phyloP scores from a whole-genome alignment of 1,284 basidiomycete species.

The Termitomyces sp. region DNA sequence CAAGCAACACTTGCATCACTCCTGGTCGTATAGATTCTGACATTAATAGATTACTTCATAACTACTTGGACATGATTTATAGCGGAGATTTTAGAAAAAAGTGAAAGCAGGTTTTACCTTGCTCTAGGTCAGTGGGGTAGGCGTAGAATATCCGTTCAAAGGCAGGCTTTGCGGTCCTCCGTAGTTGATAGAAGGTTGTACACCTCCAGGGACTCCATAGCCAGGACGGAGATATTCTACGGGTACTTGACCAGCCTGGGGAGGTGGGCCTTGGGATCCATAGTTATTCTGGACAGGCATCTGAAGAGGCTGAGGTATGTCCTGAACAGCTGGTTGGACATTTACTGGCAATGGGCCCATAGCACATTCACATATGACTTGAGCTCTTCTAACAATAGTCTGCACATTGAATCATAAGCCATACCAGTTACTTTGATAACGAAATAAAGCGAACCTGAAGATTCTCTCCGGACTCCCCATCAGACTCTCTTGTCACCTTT shows the following conservation, averaged over 20 bases:
- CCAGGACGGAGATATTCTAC: background rate
- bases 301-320: background rate
- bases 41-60: conserved; percentile 13
- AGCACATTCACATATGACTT: conserved; percentile 80
- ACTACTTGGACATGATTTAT: background rate
- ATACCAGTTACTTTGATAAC: background rate
- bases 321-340: background rate
- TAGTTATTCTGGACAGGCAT: background rate
- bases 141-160: background rate
- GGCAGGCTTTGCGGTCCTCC: background rate
- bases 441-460: conserved; percentile 36
- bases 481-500: conserved; percentile 55
- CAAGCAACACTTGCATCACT: conserved; percentile 64
- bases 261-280: background rate
- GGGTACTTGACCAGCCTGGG: background rate
- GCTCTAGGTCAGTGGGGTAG: background rate
- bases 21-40: conserved; percentile 47
- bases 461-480: conserved; percentile 38
- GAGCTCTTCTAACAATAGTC: conserved; percentile 73
- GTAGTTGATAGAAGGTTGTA: background rate
- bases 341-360: conserved; percentile 32
- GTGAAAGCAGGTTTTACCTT: background rate
- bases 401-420: conserved; percentile 15
- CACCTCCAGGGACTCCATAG: conserved; percentile 3
- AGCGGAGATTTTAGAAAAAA: background rate